These are phyloP conservation scores for Aspergillus sclerotialis DNA, from an alignment of 2,329 filamentous ascomycete genomes.

Conservation along the genomic window DNA sequence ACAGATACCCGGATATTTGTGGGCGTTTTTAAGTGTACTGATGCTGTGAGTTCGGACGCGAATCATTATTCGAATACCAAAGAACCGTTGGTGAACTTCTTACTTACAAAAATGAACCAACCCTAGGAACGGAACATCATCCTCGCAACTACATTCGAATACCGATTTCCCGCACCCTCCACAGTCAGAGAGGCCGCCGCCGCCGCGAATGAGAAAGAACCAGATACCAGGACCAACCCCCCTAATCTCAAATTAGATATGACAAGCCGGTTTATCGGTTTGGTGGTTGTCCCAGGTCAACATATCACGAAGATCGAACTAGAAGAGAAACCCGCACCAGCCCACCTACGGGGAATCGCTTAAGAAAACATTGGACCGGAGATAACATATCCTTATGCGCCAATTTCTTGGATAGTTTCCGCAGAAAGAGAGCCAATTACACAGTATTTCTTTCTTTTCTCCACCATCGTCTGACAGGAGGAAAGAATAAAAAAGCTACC, in stretches of 20 bases:
- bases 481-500: background rate
- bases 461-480: background rate
- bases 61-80: constrained; percentile 1
- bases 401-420: background rate
- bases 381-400: background rate
- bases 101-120: background rate
- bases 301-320: constrained; percentile 84
- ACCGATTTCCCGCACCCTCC: constrained; percentile 62
- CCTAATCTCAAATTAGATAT: constrained; percentile 57
- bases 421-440: background rate
- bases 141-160: constrained; percentile 79
- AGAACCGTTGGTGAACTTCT: background rate
- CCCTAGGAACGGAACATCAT: constrained; percentile 79
- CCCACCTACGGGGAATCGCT: constrained; percentile 13
- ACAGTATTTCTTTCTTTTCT: no score
- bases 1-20: constrained; percentile 83
- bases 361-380: constrained; percentile 7
- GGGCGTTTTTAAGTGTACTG: constrained; percentile 89
- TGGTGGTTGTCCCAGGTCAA: constrained; percentile 82
- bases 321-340: constrained; percentile 50
- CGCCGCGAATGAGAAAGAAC: constrained; percentile 16
- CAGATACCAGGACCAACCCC: constrained; percentile 10
- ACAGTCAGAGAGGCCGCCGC: constrained; percentile 38
- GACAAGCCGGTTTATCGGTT: constrained; percentile 76
- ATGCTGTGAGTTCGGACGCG: constrained; percentile 54